Evolutionary conservation across 176 grass and related monocot species (phyloP), one percentile per base, ranked within the genome.

Genomic region (Oryza glaberrima): DNA sequence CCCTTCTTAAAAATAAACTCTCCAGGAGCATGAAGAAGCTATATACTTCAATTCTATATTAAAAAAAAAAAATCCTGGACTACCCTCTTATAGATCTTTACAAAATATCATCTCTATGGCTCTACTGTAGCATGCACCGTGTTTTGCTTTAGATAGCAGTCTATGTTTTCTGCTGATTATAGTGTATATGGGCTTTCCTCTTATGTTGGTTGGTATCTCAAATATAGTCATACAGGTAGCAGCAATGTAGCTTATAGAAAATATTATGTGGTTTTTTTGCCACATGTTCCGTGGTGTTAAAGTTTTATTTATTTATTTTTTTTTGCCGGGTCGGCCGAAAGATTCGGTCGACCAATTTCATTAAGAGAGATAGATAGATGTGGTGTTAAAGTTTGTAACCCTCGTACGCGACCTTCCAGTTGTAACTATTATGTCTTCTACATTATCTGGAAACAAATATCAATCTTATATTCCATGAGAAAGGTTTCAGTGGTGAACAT

Each of bases 61-160:
- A 1, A n/a, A 61, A 83, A 23, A 61, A 77, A 38, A 52, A 17
- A 52, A 46, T 69, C 79, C 38, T 71, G 15, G 19, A 88, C 22
- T 71, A 77, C 5, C 7, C 71, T 46, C 7, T 5, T 72, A 16
- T 46, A 78, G 22, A 67, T 79, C 8, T 19, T 44, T 32, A 16
- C 46, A n/a, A 25, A 72, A 25, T 85, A 82, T 26, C 14, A 61
- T 77, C 4, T 77, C 7, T 61, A 61, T 61, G 19, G 22, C 54
- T n/a, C 9, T 80, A 70, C 46, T 63, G 38, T 75, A 65, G 13
- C 36, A 47, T 47, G 73, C 63, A 79, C 40, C 25, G 6, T 22
- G 1, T 56, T 70, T 67, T 79, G 22, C 19, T 23, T 7, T 78
- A 72, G 19, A 47, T 76, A 3, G 25, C 48, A 82, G 28, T 71